These are phyloP conservation scores for Cenchrus fungigraminus DNA, from an alignment of 176 grass and related monocot species.

Conservation along the genomic window DNA sequence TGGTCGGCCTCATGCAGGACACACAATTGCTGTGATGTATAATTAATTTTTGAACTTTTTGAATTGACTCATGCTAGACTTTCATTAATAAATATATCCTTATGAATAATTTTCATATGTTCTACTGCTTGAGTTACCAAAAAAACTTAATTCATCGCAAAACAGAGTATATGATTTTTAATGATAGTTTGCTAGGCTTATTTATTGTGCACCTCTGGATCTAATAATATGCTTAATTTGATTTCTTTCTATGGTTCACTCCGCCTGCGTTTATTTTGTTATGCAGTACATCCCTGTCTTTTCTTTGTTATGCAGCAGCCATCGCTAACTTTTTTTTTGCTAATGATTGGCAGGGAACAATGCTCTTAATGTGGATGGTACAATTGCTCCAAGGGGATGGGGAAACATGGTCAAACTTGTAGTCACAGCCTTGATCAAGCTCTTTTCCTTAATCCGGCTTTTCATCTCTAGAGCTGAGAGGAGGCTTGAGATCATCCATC, in stretches of 20 bases:
- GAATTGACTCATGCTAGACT: background rate
- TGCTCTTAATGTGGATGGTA: constrained; percentile 29
- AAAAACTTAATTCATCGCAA: background rate
- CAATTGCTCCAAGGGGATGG: constrained; percentile 40
- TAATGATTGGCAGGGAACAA: constrained; percentile 44
- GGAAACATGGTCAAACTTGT: constrained; percentile 45
- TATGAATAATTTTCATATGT: background rate
- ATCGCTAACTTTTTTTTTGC: constrained; percentile 3
- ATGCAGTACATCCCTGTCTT: background rate
- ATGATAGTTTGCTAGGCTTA: background rate
- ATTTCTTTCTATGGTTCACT: background rate
- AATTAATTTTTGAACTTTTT: background rate
- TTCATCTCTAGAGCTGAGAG: constrained; percentile 51
- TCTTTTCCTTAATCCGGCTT: constrained; percentile 57
- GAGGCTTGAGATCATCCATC: constrained; percentile 47
- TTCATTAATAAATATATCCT: background rate
- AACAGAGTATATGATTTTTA: background rate
- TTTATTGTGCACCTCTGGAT: background rate
- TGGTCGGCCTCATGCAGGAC: background rate
- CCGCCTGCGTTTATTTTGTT: background rate
- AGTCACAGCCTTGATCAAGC: constrained; percentile 68
- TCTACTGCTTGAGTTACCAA: background rate
- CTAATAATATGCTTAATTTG: background rate
- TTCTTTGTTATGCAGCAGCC: background rate
- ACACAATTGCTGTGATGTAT: constrained; percentile 1